Percentiles rank a stretch among this genome's conserved stretches.
Conservation (phyloP, 345 rosid species). For the Clausena lansium region DNA sequence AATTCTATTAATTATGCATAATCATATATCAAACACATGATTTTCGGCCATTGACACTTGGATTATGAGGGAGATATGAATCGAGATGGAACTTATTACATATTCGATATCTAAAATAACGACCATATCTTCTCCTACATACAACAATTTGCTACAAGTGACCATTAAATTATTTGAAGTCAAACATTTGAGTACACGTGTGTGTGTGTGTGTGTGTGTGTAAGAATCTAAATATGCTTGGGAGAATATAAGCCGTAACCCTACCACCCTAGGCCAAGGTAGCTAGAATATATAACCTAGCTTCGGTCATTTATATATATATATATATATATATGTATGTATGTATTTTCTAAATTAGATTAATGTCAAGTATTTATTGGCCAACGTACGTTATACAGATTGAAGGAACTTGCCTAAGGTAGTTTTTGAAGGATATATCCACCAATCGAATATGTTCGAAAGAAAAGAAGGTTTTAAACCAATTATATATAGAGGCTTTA, state of each 20-base stretch:
- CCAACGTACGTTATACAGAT: constrained; percentile 18
- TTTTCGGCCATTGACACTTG: not conserved
- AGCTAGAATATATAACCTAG: not conserved
- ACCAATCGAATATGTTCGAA: constrained; percentile 28
- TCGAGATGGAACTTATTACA: not conserved
- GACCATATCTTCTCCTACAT: not conserved
- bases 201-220: too few species aligned
- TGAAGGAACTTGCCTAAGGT: constrained; percentile 13
- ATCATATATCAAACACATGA: not conserved
- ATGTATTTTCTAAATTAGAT: not conserved
- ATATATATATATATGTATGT: not conserved
- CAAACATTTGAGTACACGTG: not conserved
- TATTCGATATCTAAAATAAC: not conserved
- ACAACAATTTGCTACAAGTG: not conserved
- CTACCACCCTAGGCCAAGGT: not conserved
- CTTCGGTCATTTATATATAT: not conserved
- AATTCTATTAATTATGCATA: not conserved
- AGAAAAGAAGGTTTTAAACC: not conserved
- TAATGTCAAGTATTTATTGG: constrained; percentile 27
- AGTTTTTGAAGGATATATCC: constrained; percentile 24
- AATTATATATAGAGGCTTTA: not conserved
- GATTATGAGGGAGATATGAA: not conserved
- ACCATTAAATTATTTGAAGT: not conserved
- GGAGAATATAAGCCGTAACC: not conserved
- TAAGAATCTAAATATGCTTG: not conserved